Conservation (phyloP, 148 eudicot species). For the Vaccinium vitisidaea region DNA sequence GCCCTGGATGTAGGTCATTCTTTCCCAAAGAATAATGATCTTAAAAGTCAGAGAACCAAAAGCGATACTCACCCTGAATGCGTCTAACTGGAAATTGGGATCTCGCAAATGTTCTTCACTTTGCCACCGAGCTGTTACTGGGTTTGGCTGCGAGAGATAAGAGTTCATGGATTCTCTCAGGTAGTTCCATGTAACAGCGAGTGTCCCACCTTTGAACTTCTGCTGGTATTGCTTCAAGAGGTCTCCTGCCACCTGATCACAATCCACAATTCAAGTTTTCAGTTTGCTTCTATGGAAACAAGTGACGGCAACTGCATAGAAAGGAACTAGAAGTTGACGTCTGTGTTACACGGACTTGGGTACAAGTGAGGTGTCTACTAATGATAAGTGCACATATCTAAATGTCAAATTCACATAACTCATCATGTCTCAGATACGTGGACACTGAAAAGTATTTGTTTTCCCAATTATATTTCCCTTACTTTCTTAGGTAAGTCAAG, state of each 20-base stretch:
- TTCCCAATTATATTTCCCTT: neutral
- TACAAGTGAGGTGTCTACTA: neutral
- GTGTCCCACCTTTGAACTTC: conserved; percentile 83
- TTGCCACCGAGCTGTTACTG: conserved; percentile 94
- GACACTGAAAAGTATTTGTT: neutral
- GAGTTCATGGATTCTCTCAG: conserved; percentile 88
- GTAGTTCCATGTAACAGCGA: conserved; percentile 92
- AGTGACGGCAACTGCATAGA: neutral
- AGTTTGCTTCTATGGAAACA: neutral
- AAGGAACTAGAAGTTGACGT: neutral
- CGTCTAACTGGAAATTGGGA: conserved; percentile 91
- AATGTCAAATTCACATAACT: neutral
- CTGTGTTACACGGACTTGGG: neutral
- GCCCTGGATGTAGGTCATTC: neutral
- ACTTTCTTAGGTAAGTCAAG: neutral
- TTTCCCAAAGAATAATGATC: neutral
- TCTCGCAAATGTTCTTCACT: conserved; percentile 86
- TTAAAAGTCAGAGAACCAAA: neutral
- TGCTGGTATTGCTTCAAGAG: conserved; percentile 87
- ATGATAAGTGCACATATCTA: neutral
- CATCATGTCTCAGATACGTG: neutral
- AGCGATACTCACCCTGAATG: conserved; percentile 63
- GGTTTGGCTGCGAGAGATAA: conserved; percentile 88
- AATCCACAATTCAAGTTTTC: conserved; percentile 7
- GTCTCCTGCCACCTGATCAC: conserved; percentile 77